Evolutionary conservation across 148 eudicot species (phyloP).

Genomic region (Polygonum aviculare): DNA sequence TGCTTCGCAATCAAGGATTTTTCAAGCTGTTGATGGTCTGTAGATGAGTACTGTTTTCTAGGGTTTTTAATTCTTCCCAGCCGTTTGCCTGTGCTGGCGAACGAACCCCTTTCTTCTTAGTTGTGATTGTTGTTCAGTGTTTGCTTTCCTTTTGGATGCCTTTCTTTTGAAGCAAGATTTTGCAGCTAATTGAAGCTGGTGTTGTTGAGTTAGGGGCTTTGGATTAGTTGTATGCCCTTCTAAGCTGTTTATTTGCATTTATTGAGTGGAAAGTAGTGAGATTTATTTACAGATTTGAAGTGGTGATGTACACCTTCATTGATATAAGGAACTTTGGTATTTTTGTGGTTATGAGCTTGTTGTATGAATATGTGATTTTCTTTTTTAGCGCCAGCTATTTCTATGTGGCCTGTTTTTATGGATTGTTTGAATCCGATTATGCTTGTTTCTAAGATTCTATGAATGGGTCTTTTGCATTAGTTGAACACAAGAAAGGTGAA

Average conservation of each 20-base stretch:
- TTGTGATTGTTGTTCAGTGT: neutral
- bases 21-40: neutral
- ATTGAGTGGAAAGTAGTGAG: neutral
- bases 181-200: neutral
- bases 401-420: neutral
- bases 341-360: neutral
- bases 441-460: neutral
- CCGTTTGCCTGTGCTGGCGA: neutral
- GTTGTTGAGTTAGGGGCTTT: neutral
- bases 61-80: neutral
- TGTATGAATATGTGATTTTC: neutral
- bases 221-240: neutral
- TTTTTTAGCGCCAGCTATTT: neutral
- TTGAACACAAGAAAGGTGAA: neutral
- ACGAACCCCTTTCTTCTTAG: neutral
- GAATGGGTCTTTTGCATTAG: neutral
- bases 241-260: neutral
- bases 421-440: neutral
- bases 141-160: neutral
- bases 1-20: neutral
- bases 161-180: neutral
- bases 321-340: neutral
- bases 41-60: slow-evolving; percentile 5
- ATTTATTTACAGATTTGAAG: neutral
- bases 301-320: neutral